Evolutionary conservation across 345 rosid species (phyloP), one percentile per base, ranked within the genome.

Genomic region (Acer saccharum): DNA sequence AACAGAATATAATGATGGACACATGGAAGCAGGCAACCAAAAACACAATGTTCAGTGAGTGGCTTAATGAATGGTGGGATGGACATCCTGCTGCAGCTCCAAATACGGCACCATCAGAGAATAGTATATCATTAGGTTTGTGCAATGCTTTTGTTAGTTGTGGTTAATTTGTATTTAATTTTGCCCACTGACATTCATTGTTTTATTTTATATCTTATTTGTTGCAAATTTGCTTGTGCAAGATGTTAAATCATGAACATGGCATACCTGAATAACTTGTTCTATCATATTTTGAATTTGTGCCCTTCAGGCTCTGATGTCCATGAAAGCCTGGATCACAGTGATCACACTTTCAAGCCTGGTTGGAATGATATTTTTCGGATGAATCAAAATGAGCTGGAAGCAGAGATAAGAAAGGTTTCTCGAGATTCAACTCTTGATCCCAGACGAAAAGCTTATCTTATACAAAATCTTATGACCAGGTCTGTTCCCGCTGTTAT

Each of bases 351-450:
- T 54, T 89, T 89, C 84, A 89, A 89, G 81, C 92, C 90, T 64
- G 92, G 92, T 9, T 89, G 90, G 92, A 89, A 89, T 75, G 90
- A 89, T 76, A 89, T 89, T 73, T 89, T 89, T 70, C 84, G 89
- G 79, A 88, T 93, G 92, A 89, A 88, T 85, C 90, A 91, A 73
- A 90, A 90, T 80, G 95, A 91, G 71, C 87, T 89, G 16, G 97
- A 86, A 72, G 86, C 85, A 62, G 88, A 87, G 83, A 87, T 89
- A 74, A 88, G 86, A 78, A 91, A 83, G 83, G 91, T 93, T 75
- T 93, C 93, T 72, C 86, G 86, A n/a, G 97, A 93, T 90, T 82
- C 93, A 69, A 87, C 97, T 80, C 84, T 93, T 57, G 94, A 91
- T 82, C 93, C 94, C 43, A 90, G 91, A 74, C 85, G 92, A 86